A percentile compares a stretch with the other conserved stretches of the same genome.
phyloP scores from a whole-genome alignment of 2,329 filamentous ascomycete genomes.

The Aspergillus tubingensis region DNA sequence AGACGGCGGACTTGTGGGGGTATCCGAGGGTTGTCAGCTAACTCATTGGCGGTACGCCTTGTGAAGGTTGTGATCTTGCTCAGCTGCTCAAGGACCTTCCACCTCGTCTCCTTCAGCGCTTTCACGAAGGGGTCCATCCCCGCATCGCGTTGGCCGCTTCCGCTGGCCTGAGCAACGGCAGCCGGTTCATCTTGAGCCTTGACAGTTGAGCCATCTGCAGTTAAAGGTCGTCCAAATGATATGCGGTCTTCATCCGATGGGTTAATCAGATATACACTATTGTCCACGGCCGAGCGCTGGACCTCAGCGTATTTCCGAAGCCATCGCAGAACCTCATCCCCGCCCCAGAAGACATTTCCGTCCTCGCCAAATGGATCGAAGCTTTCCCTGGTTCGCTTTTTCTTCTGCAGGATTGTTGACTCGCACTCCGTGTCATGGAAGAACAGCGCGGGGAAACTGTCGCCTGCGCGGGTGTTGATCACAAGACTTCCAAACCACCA shows the following conservation, averaged over 20 bases:
- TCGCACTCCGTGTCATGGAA: slow-evolving; percentile 98
- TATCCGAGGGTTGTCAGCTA: slow-evolving; percentile 86
- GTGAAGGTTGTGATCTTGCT: slow-evolving; percentile 98
- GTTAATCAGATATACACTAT: slow-evolving; percentile 87
- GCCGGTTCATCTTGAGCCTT: slow-evolving; percentile 39
- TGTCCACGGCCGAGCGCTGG: slow-evolving; percentile 81
- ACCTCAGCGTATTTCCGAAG: slow-evolving; percentile 79
- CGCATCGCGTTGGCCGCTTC: slow-evolving; percentile 57
- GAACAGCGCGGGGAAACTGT: slow-evolving; percentile 93
- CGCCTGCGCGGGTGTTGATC: slow-evolving; percentile 85
- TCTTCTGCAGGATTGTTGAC: slow-evolving; percentile 91
- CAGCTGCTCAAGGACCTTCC: slow-evolving; percentile 95
- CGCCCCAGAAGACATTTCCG: slow-evolving; percentile 90
- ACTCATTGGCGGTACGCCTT: slow-evolving; percentile 82
- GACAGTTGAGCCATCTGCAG: slow-evolving; percentile 44
- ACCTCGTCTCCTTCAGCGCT: slow-evolving; percentile 89
- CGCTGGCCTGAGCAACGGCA: slow-evolving; percentile 35
- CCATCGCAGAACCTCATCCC: slow-evolving; percentile 93
- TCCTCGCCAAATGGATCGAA: slow-evolving; percentile 88
- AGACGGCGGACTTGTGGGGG: slow-evolving; percentile 84
- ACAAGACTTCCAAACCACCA: slow-evolving; percentile 99
- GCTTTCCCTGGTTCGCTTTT: slow-evolving; percentile 75
- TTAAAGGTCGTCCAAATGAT: slow-evolving; percentile 65
- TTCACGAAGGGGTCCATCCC: slow-evolving; percentile 92
- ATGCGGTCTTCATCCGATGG: slow-evolving; percentile 80